Conservation (phyloP, 2,329 filamentous ascomycete genomes). For the Zymoseptoria ardabiliae region DNA sequence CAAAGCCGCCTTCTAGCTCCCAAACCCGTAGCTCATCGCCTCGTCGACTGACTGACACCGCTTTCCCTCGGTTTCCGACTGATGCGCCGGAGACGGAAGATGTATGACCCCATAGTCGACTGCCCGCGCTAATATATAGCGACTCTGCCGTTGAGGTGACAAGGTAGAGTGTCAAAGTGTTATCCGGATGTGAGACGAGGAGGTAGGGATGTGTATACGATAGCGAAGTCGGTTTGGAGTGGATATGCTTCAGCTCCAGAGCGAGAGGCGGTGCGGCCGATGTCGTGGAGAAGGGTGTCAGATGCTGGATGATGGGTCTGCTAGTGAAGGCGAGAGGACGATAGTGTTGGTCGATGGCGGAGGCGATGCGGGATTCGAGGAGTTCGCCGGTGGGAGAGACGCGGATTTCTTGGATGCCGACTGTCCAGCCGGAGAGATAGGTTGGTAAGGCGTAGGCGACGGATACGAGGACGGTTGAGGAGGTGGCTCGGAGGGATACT, state of each 20-base stretch:
- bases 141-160: conserved; percentile 62
- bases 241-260: conserved; percentile 25
- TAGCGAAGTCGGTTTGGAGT: conserved; percentile 40
- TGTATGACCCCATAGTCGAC: conserved; percentile 83
- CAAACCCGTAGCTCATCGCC: conserved; percentile 67
- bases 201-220: conserved; percentile 72
- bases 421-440: conserved; percentile 71
- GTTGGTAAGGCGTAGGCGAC: conserved; percentile 81
- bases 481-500: conserved; percentile 67
- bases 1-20: conserved; percentile 71
- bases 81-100: conserved; percentile 81
- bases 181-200: conserved; percentile 75
- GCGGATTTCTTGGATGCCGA: conserved; percentile 85
- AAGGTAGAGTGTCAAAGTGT: conserved; percentile 75
- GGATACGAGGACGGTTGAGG: conserved; percentile 62
- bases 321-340: conserved; percentile 32
- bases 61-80: conserved; percentile 76
- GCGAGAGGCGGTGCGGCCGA: conserved; percentile 11
- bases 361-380: conserved; percentile 43
- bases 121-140: conserved; percentile 64
- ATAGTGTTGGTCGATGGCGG: conserved; percentile 44
- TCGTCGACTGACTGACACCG: conserved; percentile 77
- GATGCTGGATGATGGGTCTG: conserved; percentile 23
- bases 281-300: conserved; percentile 9
- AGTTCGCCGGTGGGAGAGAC: conserved; percentile 47